These are phyloP conservation scores for Acer negundo DNA, from an alignment of 345 rosid species.

Conservation along the genomic window DNA sequence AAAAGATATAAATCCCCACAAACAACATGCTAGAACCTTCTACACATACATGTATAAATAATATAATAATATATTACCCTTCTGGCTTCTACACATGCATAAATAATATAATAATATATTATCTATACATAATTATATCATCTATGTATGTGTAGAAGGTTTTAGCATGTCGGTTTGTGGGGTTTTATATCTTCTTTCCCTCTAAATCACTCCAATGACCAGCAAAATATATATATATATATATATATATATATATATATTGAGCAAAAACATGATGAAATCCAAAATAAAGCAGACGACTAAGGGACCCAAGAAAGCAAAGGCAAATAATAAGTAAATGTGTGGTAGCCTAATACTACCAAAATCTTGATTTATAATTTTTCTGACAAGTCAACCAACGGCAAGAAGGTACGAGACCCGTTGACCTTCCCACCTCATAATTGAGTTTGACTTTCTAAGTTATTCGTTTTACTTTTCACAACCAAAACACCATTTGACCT, in stretches of 20 bases:
- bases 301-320: constrained; percentile 11
- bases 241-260: too few relatives aligned
- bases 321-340: neutral
- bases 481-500: neutral
- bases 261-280: neutral
- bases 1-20: neutral
- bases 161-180: neutral
- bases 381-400: constrained; percentile 42
- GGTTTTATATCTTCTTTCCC: neutral
- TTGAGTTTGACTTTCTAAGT: neutral
- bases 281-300: neutral
- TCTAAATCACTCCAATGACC: too few relatives aligned
- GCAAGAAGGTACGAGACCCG: constrained; percentile 30
- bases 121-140: too few relatives aligned
- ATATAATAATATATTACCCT: too few relatives aligned
- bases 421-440: constrained; percentile 39
- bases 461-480: neutral
- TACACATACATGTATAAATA: too few relatives aligned
- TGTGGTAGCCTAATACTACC: constrained; percentile 29
- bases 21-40: too few relatives aligned
- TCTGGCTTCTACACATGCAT: too few relatives aligned
- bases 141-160: too few relatives aligned
- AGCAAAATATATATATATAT: too few relatives aligned
- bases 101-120: too few relatives aligned
- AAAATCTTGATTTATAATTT: constrained; percentile 23